These are phyloP conservation scores for Bruguiera gymnorhiza DNA, from an alignment of 345 rosid genomes.

Conservation along the genomic window DNA sequence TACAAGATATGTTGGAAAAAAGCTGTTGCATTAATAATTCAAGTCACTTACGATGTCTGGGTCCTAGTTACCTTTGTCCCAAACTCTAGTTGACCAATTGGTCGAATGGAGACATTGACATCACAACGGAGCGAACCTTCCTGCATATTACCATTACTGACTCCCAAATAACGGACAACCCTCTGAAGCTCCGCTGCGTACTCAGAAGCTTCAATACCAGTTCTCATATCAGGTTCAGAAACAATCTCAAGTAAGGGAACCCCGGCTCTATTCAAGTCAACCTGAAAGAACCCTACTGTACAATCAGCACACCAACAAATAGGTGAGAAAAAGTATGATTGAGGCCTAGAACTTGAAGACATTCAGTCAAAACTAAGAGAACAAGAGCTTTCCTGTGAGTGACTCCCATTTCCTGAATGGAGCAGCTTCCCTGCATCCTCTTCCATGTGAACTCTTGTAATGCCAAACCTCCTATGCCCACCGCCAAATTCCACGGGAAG, in stretches of 20 bases:
- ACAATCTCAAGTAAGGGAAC: constrained; percentile 96
- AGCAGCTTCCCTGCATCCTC: constrained; percentile 96
- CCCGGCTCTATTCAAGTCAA: constrained; percentile 93
- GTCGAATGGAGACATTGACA: constrained; percentile 92
- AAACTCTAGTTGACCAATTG: constrained; percentile 67
- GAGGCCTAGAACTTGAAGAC: background rate
- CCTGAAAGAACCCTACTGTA: constrained; percentile 38
- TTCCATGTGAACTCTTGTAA: constrained; percentile 97
- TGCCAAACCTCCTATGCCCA: constrained; percentile 81
- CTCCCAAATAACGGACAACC: constrained; percentile 76
- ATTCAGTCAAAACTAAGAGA: constrained; percentile 18
- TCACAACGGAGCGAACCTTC: constrained; percentile 97
- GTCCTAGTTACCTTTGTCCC: constrained; percentile 72
- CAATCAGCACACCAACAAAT: background rate
- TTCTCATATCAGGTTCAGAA: constrained; percentile 98
- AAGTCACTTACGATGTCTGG: background rate
- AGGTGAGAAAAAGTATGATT: background rate
- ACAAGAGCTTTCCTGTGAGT: constrained; percentile 58
- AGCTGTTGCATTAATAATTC: background rate
- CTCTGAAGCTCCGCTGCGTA: constrained; percentile 82
- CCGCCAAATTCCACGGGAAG: constrained; percentile 89
- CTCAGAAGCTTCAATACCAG: constrained; percentile 81
- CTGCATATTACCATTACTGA: constrained; percentile 91
- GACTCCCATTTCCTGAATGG: constrained; percentile 67
- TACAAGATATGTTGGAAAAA: background rate